Evolutionary conservation across 345 rosid genomes (phyloP).

Genomic region (Gossypium australe): DNA sequence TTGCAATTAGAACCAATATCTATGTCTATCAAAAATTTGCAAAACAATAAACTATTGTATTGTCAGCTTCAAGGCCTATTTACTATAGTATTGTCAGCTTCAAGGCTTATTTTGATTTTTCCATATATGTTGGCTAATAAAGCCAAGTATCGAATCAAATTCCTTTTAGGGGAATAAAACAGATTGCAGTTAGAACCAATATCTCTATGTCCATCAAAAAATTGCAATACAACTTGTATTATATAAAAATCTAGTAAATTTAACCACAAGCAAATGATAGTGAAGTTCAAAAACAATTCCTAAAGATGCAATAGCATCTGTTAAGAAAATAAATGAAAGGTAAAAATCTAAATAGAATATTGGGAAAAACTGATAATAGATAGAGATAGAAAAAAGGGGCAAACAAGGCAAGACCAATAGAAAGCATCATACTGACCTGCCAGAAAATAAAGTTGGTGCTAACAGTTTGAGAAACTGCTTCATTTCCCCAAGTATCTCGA

Average conservation of each 20-base stretch:
- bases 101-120: background rate
- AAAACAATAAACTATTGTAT: background rate
- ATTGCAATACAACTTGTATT: background rate
- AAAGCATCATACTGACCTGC: conserved; percentile 56
- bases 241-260: conserved; percentile 1
- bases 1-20: background rate
- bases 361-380: background rate
- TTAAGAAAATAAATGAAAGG: background rate
- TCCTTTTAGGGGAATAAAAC: background rate
- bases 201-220: background rate
- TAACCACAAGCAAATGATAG: background rate
- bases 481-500: conserved; percentile 99
- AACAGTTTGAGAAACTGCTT: conserved; percentile 84
- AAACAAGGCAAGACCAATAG: background rate
- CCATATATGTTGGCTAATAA: background rate
- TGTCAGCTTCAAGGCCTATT: background rate
- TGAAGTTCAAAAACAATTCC: background rate
- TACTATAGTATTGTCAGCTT: background rate
- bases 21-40: background rate
- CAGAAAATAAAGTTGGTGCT: conserved; percentile 89
- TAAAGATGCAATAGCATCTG: background rate
- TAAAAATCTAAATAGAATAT: background rate
- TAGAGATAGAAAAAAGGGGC: background rate
- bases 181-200: background rate
- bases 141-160: background rate